These are phyloP conservation scores for Salmacisia buchloeana DNA, from an alignment of 1,284 basidiomycete genomes.

Conservation along the genomic window DNA sequence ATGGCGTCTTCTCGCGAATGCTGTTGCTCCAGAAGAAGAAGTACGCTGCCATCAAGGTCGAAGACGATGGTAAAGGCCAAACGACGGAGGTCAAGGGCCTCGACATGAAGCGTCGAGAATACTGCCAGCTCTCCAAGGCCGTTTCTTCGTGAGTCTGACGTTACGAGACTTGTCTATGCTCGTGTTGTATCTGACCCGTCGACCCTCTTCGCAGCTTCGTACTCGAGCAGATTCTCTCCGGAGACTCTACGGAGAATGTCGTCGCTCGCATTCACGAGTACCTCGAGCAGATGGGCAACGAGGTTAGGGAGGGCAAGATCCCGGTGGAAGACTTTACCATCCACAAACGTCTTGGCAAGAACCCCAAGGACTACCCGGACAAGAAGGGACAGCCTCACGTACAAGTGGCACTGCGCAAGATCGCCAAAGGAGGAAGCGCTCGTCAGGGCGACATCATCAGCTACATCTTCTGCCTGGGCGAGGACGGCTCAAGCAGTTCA, in stretches of 20 bases:
- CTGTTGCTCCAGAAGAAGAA: conserved; percentile 97
- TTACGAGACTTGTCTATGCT: neutral
- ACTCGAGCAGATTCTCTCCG: conserved; percentile 83
- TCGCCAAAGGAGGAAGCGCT: conserved; percentile 72
- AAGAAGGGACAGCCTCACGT: conserved; percentile 92
- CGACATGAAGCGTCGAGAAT: conserved; percentile 98
- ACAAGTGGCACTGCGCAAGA: conserved; percentile 88
- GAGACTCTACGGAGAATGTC: conserved; percentile 81
- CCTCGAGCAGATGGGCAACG: conserved; percentile 66
- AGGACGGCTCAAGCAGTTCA: conserved; percentile 63
- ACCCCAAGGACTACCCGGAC: conserved; percentile 74
- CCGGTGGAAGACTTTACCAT: conserved; percentile 90
- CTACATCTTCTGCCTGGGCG: conserved; percentile 83
- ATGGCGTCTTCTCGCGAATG: conserved; percentile 87
- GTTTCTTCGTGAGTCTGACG: conserved; percentile 70
- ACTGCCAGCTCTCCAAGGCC: conserved; percentile 82
- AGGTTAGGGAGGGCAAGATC: conserved; percentile 70
- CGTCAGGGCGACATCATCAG: conserved; percentile 88
- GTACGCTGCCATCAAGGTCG: conserved; percentile 86
- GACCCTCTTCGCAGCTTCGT: conserved; percentile 15
- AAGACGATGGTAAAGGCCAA: conserved; percentile 43
- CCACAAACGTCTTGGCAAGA: conserved; percentile 52
- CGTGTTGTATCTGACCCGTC: no score
- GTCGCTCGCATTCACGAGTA: conserved; percentile 92
- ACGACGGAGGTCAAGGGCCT: conserved; percentile 81